Evolutionary conservation across 1,284 basidiomycete genomes (phyloP).

Genomic region (Coniferiporia weirii): DNA sequence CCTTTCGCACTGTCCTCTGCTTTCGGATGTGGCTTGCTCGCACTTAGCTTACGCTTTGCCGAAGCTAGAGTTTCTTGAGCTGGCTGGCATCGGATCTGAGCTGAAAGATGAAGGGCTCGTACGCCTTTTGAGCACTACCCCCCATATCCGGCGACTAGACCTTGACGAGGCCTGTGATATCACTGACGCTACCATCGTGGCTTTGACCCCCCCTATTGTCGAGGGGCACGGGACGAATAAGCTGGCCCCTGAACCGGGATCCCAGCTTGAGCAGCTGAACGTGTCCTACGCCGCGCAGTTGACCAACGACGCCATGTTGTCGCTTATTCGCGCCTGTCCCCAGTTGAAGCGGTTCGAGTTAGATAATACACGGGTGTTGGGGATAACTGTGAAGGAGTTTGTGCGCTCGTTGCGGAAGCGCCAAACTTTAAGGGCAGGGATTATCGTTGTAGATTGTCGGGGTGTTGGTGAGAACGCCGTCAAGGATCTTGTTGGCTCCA

Average conservation of each 20-base stretch:
- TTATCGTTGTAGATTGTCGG: slow-evolving; percentile 76
- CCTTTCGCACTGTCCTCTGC: slow-evolving; percentile 66
- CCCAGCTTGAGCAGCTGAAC: slow-evolving; percentile 66
- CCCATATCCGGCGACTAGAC: slow-evolving; percentile 71
- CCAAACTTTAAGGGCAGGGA: slow-evolving; percentile 42
- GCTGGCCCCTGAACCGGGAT: slow-evolving; percentile 41
- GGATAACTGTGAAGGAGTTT: slow-evolving; percentile 63
- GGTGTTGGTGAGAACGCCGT: slow-evolving; percentile 57
- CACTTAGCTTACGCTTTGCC: slow-evolving; percentile 73
- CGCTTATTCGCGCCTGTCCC: slow-evolving; percentile 61
- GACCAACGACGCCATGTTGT: slow-evolving; percentile 55
- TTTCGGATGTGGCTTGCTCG: slow-evolving; percentile 72
- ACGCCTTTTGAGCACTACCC: slow-evolving; percentile 66
- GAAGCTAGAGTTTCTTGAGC: slow-evolving; percentile 72
- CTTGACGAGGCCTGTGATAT: slow-evolving; percentile 79
- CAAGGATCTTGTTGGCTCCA: slow-evolving; percentile 48
- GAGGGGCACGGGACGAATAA: slow-evolving; percentile 11
- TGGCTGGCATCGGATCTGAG: slow-evolving; percentile 70
- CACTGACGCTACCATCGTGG: slow-evolving; percentile 63
- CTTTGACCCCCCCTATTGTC: slow-evolving; percentile 49
- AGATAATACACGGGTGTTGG: slow-evolving; percentile 73
- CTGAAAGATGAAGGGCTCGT: slow-evolving; percentile 68
- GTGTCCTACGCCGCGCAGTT: slow-evolving; percentile 66
- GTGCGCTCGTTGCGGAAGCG: slow-evolving; percentile 49
- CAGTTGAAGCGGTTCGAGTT: slow-evolving; percentile 64